phyloP scores from a whole-genome alignment of 2,329 filamentous ascomycete species.

The Coleophoma crateriformis region DNA sequence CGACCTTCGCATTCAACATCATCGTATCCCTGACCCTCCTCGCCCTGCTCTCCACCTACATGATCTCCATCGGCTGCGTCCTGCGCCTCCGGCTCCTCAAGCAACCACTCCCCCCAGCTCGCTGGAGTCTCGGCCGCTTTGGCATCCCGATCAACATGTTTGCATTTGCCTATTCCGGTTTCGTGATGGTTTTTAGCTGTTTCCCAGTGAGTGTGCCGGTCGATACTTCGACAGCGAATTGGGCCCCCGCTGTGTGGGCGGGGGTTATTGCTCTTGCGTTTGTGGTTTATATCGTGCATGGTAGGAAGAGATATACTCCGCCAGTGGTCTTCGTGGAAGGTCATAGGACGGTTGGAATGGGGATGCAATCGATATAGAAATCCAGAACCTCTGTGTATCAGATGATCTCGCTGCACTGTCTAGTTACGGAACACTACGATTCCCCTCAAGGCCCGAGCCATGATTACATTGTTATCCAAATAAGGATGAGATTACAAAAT shows the following conservation, averaged over 20 bases:
- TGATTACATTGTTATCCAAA: too few relatives aligned
- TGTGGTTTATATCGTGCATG: slow-evolving; percentile 26
- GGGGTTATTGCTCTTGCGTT: slow-evolving; percentile 12
- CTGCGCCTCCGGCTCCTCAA: slow-evolving; percentile 27
- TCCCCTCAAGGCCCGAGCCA: too few relatives aligned
- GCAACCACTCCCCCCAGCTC: slow-evolving; percentile 31
- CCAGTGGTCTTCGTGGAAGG: slow-evolving; percentile 11
- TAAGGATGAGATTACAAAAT: too few relatives aligned
- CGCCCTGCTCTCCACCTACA: slow-evolving; percentile 45
- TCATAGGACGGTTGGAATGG: not conserved
- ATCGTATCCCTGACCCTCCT: slow-evolving; percentile 45
- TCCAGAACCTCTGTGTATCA: not conserved
- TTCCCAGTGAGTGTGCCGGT: slow-evolving; percentile 36
- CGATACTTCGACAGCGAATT: slow-evolving; percentile 40
- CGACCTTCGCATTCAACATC: slow-evolving; percentile 44
- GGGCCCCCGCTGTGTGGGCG: slow-evolving; percentile 16
- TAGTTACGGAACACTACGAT: too few relatives aligned
- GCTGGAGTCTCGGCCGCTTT: slow-evolving; percentile 36
- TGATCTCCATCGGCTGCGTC: slow-evolving; percentile 40
- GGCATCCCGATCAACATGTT: slow-evolving; percentile 37
- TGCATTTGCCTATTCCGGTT: slow-evolving; percentile 36
- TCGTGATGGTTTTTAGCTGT: slow-evolving; percentile 42
- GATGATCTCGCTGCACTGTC: too few relatives aligned
- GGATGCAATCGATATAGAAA: not conserved
- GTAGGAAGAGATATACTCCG: slow-evolving; percentile 26